Base-by-base conservation (phyloP, 2,329 filamentous ascomycete genomes). In the Zasmidium cellare region DNA sequence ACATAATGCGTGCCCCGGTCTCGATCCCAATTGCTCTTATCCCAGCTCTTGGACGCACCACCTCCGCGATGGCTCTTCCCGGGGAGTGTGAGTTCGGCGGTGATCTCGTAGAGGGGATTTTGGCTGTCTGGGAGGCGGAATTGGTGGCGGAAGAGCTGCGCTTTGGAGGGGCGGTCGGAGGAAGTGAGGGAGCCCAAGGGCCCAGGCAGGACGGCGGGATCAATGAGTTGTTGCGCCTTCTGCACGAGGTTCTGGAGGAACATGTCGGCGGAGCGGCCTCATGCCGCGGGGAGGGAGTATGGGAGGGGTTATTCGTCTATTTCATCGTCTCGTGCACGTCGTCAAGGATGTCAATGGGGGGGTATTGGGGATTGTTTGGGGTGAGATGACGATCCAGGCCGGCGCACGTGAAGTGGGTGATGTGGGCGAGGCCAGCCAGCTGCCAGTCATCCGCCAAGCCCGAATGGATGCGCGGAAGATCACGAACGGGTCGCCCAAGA, bases 51-150 rank as follows among this genome's bases (percentile, higher is more conserved):
- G 59, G 68, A 48, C 28, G 47, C 49, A 23, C 57, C 57, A 19
- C 65, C 35, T 64, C 54, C 23, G 55, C 19, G n/a, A 25, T 53
- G 12, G 24, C 46, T 66, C 83, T 87, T 59, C 85, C 85, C 61
- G 85, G 87, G 55, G 58, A 99, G 90, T 56, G 92, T 96, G 59
- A 99, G 85, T 80, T 99, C 94, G 71, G 94, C 92, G 60, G 90
- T 92, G 77, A 99, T 97, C 80, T 99, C 94, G 78, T 96, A 92
- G 57, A 97, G 84, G 56, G 94, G 94, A 62, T 90, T 92, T 77
- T 99, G 93, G 41, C 91, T 89, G 71, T 91, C 87, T 47, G 94
- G 94, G 31, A 99, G 88, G 65, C 94, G 91, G 80, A 99, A 99
- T 77, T 99, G 94, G 75, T 89, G 88, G 78, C 94, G 92, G 79